phyloP scores from a whole-genome alignment of 306 rosid genomes.

The Pyrus bretschneideri region DNA sequence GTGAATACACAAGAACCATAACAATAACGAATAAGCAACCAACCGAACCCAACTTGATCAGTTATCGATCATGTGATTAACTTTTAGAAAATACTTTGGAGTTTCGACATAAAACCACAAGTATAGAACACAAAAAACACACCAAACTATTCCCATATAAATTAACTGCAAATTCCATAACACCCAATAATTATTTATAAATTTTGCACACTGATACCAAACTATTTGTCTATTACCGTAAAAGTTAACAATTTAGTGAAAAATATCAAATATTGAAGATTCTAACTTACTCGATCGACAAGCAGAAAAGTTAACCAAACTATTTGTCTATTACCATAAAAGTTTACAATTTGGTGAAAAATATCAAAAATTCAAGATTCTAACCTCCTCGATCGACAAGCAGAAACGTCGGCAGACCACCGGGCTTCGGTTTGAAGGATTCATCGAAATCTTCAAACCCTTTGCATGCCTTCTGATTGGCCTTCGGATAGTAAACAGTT shows the following conservation, averaged over 20 bases:
- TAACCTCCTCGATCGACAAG: constrained; percentile 94
- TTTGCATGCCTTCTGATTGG: constrained; percentile 71
- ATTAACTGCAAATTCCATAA: background rate
- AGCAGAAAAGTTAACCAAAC: constrained; percentile 36
- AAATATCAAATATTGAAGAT: background rate
- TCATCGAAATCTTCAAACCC: constrained; percentile 43
- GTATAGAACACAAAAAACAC: background rate
- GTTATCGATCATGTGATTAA: background rate
- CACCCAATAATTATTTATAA: background rate
- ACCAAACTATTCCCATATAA: background rate
- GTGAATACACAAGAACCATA: background rate
- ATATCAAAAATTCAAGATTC: background rate
- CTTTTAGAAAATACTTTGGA: background rate
- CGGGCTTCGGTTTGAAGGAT: constrained; percentile 62
- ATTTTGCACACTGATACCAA: background rate
- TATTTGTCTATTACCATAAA: too few species aligned
- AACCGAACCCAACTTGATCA: background rate
- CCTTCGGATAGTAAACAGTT: constrained; percentile 57
- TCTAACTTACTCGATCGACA: constrained; percentile 84
- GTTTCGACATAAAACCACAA: background rate
- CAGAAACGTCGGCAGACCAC: constrained; percentile 68
- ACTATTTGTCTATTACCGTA: background rate
- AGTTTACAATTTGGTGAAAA: background rate
- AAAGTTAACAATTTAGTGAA: background rate
- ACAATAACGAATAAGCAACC: too few species aligned